Base-by-base conservation (phyloP, 1,284 basidiomycete species). In the Ganoderma lingzhi region DNA sequence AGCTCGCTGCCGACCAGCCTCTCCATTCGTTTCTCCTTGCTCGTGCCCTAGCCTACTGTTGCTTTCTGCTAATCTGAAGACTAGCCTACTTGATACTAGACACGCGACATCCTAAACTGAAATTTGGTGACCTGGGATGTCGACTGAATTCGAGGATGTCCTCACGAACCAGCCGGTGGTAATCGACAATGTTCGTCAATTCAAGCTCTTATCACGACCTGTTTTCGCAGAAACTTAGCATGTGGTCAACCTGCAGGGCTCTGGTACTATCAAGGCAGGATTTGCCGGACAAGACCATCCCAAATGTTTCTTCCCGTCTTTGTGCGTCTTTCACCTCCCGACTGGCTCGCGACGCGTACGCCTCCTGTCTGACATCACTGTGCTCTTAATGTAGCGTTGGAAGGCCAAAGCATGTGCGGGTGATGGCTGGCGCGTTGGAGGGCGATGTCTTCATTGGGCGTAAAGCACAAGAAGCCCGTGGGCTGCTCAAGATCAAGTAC, bases 251-350 rank as follows among this genome's bases (percentile, higher is more conserved):
- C 41, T 58, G 58, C 78, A 98, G 96, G 97, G 97, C 73, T 97
- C 96, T 68, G 97, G 97, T 41, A 96, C 95, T 28, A 97, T 98
- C 82, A 99, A 98, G 83, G 97, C 96, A 72, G 96, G 96, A 58
- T 99, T 99, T 80, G 97, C 97, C 70, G 97, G 97, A 59, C 94
- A 98, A 82, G 97, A 98, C 83, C 96, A 97, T 80, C 97, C 97
- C 55, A 96, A 97, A 87, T 97, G 96, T 80, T 98, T 97, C 87
- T 98, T 98, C 77, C 96, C 97, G 67, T 97, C 96, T 70, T 98
- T 96, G 96, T 98, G 83, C 84, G 96, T 91, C 77, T 78, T 28
- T 77, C 75, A 82, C 78, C 76, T 79, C 82, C 82, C 82, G 79
- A 73, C 70, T 73, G 63, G 74, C 71, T 71, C 73, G 78, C 70